These are phyloP conservation scores for Trichoderma parareesei DNA, from an alignment of 495 filamentous ascomycete genomes.

Conservation along the genomic window DNA sequence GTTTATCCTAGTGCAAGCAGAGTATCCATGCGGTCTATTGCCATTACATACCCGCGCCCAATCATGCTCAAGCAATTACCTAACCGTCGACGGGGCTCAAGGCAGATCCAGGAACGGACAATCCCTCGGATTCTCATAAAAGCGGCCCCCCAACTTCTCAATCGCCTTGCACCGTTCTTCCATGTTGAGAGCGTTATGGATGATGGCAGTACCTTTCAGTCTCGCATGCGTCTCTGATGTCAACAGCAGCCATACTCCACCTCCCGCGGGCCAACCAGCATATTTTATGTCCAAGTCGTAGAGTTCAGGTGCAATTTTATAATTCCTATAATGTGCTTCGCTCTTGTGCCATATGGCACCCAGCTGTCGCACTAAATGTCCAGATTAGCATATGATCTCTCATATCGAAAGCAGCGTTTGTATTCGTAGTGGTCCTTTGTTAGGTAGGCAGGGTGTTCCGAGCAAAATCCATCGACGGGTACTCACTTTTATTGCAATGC, in stretches of 20 bases:
- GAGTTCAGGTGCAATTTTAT: not conserved
- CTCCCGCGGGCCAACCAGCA: not conserved
- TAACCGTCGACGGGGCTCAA: not conserved
- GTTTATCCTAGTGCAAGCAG: too few species aligned
- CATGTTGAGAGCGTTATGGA: not conserved
- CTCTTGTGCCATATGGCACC: not conserved
- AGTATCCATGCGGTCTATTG: too few species aligned
- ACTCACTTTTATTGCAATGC: not conserved
- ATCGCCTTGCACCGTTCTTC: slow-evolving; percentile 2
- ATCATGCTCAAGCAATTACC: too few species aligned
- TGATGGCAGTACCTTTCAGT: not conserved
- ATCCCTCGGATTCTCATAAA: not conserved
- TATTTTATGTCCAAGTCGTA: not conserved
- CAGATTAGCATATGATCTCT: not conserved
- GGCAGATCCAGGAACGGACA: not conserved
- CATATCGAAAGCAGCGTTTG: too few species aligned
- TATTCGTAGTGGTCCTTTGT: too few species aligned
- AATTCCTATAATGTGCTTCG: not conserved
- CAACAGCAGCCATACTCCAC: not conserved
- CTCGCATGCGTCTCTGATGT: not conserved
- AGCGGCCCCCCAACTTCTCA: not conserved
- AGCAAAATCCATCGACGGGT: not conserved
- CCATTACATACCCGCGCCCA: too few species aligned
- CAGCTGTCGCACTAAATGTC: not conserved
- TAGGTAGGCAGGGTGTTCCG: too few species aligned